phyloP scores from a whole-genome alignment of 495 filamentous ascomycete genomes.

The Penicillium silybi region DNA sequence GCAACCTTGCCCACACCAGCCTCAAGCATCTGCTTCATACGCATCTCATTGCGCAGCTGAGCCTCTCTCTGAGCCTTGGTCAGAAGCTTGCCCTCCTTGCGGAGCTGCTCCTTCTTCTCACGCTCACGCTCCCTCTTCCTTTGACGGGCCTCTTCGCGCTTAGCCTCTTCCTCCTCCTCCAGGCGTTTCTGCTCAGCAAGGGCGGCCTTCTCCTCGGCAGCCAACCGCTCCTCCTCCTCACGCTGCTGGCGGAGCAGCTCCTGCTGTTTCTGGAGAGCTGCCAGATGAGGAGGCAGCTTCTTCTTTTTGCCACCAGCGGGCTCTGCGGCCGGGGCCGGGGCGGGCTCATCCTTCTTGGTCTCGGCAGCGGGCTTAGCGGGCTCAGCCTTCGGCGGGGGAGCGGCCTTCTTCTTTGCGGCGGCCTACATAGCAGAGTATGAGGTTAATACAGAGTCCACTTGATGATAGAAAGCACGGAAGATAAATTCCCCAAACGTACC shows the following conservation, averaged over 20 bases:
- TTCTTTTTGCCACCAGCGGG: conserved; percentile 70
- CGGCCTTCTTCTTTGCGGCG: conserved; percentile 55
- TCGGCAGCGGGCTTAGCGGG: conserved; percentile 41
- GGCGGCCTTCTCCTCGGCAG: conserved; percentile 71
- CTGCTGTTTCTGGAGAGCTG: conserved; percentile 86
- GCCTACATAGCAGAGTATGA: conserved; percentile 41
- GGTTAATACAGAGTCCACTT: neutral
- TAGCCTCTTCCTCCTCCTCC: conserved; percentile 72
- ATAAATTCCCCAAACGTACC: conserved; percentile 37
- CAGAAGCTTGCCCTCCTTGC: conserved; percentile 90
- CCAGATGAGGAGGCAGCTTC: conserved; percentile 79
- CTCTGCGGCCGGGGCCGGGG: conserved; percentile 45
- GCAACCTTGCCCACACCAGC: conserved; percentile 75
- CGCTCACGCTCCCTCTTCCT: conserved; percentile 93
- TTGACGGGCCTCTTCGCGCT: conserved; percentile 68
- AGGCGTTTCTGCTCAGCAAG: conserved; percentile 64
- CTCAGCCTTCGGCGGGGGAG: conserved; percentile 36
- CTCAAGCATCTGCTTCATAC: conserved; percentile 90
- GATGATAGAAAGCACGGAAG: neutral
- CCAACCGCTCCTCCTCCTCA: conserved; percentile 67
- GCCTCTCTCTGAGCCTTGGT: conserved; percentile 92
- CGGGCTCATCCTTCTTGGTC: conserved; percentile 30
- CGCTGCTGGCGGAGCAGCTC: conserved; percentile 69
- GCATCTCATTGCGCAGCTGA: conserved; percentile 75
- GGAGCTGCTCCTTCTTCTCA: conserved; percentile 91